These are phyloP conservation scores for Neurospora discreta DNA, from an alignment of 495 filamentous ascomycete species.

Conservation along the genomic window DNA sequence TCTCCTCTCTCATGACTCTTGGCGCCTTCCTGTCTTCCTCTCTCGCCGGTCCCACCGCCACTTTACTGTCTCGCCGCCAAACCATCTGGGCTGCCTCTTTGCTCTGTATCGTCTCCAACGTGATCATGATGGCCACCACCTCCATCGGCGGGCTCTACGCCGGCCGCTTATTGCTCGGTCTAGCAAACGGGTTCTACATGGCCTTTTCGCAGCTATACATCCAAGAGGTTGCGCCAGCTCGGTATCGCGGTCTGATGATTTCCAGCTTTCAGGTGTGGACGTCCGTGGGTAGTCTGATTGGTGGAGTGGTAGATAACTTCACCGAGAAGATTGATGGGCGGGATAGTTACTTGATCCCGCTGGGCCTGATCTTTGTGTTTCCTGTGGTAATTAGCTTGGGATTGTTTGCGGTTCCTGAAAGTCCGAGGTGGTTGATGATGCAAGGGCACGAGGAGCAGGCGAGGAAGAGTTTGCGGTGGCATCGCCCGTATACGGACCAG, in stretches of 20 bases:
- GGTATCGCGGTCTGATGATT: constrained; percentile 34
- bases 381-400: constrained; percentile 37
- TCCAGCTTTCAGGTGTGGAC: constrained; percentile 27
- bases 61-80: constrained; percentile 31
- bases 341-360: constrained; percentile 41
- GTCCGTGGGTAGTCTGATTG: constrained; percentile 32
- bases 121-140: constrained; percentile 43
- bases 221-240: constrained; percentile 35
- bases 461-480: constrained; percentile 29
- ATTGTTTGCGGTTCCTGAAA: constrained; percentile 48
- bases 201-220: constrained; percentile 45
- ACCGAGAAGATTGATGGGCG: constrained; percentile 32
- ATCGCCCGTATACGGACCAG: constrained; percentile 30
- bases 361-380: constrained; percentile 43
- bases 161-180: constrained; percentile 40
- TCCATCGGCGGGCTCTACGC: constrained; percentile 40
- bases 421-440: constrained; percentile 47
- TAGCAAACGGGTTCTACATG: constrained; percentile 43
- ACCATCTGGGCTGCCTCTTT: constrained; percentile 36
- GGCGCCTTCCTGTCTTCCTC: constrained; percentile 44
- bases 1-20: constrained; percentile 44
- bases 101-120: constrained; percentile 34
- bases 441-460: constrained; percentile 35
- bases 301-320: constrained; percentile 47
- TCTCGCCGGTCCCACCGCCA: constrained; percentile 37